Conservation (phyloP, 2,329 filamentous ascomycete genomes). For the Rutstroemia sp. region DNA sequence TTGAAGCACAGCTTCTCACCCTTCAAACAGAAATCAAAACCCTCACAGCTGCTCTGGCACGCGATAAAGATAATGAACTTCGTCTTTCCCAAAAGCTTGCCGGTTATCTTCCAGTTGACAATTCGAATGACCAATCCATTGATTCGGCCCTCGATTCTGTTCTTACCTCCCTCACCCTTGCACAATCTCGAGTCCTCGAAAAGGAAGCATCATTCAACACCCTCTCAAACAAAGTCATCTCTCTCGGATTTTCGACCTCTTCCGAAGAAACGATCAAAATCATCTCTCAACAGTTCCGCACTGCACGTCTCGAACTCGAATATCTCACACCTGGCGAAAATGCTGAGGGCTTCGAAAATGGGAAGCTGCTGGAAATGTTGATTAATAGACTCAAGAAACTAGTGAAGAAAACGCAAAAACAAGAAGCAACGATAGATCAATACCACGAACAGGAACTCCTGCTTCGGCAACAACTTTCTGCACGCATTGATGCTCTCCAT, state of each 20-base stretch:
- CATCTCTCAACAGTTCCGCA: constrained; percentile 43
- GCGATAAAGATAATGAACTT: constrained; percentile 21
- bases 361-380: constrained; percentile 48
- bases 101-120: constrained; percentile 20
- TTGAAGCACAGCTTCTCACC: constrained; percentile 21
- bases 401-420: constrained; percentile 38
- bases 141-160: constrained; percentile 28
- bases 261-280: constrained; percentile 33
- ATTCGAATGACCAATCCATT: constrained; percentile 21
- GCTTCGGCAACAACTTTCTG: constrained; percentile 48
- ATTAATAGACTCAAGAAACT: constrained; percentile 44
- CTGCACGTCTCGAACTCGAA: constrained; percentile 53
- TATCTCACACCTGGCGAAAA: constrained; percentile 54
- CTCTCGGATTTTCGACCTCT: constrained; percentile 46
- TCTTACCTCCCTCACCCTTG: constrained; percentile 26
- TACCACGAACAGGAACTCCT: constrained; percentile 49
- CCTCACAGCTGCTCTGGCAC: constrained; percentile 21
- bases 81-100: constrained; percentile 25
- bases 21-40: constrained; percentile 22
- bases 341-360: constrained; percentile 39
- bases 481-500: constrained; percentile 45
- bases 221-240: constrained; percentile 38
- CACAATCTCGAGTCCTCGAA: constrained; percentile 25
- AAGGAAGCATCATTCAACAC: constrained; percentile 41
- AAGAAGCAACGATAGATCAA: constrained; percentile 50